Conservation (phyloP, 768 basidiomycete genomes). For the Coprinopsis cinerea region DNA sequence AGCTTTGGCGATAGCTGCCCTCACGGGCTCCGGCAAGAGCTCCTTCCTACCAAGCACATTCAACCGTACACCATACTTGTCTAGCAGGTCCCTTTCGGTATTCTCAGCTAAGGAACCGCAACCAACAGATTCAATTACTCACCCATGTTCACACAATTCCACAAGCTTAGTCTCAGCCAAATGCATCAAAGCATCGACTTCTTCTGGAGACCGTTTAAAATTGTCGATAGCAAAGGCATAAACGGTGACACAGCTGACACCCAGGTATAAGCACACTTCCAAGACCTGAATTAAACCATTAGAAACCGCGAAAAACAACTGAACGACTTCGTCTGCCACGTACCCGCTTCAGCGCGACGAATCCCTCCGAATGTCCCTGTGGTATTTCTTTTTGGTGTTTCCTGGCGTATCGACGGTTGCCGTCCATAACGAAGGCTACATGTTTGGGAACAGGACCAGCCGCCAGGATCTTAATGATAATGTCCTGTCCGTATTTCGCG, state of each 20-base stretch:
- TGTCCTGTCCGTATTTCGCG: slow-evolving; percentile 30
- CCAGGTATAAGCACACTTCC: slow-evolving; percentile 77
- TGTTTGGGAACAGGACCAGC: slow-evolving; percentile 85
- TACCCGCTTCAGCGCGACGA: slow-evolving; percentile 72
- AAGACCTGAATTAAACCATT: too few species aligned
- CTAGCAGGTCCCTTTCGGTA: slow-evolving; percentile 60
- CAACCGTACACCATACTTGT: slow-evolving; percentile 77
- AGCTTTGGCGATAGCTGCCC: slow-evolving; percentile 59
- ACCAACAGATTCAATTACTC: slow-evolving; percentile 18
- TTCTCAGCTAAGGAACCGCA: neutral
- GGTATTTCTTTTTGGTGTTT: slow-evolving; percentile 53
- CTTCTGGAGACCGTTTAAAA: slow-evolving; percentile 80
- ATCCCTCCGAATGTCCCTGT: slow-evolving; percentile 84
- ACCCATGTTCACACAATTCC: slow-evolving; percentile 82
- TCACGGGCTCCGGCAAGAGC: slow-evolving; percentile 77
- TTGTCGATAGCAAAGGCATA: slow-evolving; percentile 99
- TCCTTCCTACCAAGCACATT: slow-evolving; percentile 72
- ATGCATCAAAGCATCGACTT: slow-evolving; percentile 86
- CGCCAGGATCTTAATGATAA: slow-evolving; percentile 62
- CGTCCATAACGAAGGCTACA: slow-evolving; percentile 96
- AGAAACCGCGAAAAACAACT: neutral
- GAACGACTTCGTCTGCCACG: slow-evolving; percentile 21
- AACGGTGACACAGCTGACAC: slow-evolving; percentile 80
- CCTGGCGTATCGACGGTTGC: slow-evolving; percentile 88
- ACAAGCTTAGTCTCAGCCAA: slow-evolving; percentile 72